Conservation (phyloP, 768 basidiomycete genomes). For the Trametes coccinea region DNA sequence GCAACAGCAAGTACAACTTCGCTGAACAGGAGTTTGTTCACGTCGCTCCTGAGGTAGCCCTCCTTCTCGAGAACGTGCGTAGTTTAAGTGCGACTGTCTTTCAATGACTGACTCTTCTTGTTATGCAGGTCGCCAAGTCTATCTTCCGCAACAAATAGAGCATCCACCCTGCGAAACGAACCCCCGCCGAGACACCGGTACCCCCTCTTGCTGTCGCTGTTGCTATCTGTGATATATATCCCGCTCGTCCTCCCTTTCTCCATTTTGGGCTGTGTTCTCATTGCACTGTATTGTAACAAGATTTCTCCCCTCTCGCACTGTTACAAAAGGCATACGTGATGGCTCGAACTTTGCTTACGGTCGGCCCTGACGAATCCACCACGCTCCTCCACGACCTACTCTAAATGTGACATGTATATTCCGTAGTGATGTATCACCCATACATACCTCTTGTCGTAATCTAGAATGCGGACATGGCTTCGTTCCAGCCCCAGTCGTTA, state of each 20-base stretch:
- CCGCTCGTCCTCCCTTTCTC: constrained; percentile 53
- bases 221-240: constrained; percentile 83
- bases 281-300: constrained; percentile 87
- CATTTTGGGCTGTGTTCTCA: constrained; percentile 47
- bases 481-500: constrained; percentile 37
- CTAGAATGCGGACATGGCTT: constrained; percentile 37
- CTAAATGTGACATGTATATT: constrained; percentile 38
- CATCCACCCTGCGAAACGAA: constrained; percentile 33
- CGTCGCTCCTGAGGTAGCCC: constrained; percentile 81
- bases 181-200: constrained; percentile 14
- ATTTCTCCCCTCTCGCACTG: constrained; percentile 50
- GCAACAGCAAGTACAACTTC: constrained; percentile 88
- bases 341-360: constrained; percentile 47
- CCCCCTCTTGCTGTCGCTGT: constrained; percentile 44
- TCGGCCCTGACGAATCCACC: constrained; percentile 31
- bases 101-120: constrained; percentile 14
- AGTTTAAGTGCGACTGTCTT: constrained; percentile 3
- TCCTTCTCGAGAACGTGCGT: constrained; percentile 82
- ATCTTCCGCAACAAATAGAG: constrained; percentile 78
- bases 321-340: constrained; percentile 48
- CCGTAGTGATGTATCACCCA: constrained; percentile 38
- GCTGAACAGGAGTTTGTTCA: constrained; percentile 87
- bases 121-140: constrained; percentile 66
- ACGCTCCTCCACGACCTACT: constrained; percentile 33
- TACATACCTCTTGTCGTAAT: constrained; percentile 38